phyloP scores from a whole-genome alignment of 345 rosid genomes.

The Jatropha curcas region DNA sequence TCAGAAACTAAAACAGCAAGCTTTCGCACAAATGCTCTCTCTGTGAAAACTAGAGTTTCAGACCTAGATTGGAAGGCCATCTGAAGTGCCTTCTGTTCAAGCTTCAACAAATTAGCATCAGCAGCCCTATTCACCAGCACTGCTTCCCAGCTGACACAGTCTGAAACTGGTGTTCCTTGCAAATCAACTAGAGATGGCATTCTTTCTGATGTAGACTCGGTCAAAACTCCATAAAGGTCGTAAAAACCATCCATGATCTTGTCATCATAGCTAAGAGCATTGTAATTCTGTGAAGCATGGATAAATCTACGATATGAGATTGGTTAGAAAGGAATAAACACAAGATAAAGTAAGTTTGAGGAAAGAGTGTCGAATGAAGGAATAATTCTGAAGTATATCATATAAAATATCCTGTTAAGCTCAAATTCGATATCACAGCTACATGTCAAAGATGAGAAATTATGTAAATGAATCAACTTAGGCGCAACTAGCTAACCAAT shows the following conservation, averaged over 20 bases:
- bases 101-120: conserved; percentile 71
- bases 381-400: background rate
- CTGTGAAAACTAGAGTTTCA: conserved; percentile 40
- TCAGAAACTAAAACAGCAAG: conserved; percentile 83
- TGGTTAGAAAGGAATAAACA: conserved; percentile 50
- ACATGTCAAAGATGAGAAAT: background rate
- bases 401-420: background rate
- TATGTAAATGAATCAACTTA: background rate
- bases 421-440: background rate
- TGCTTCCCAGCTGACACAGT: conserved; percentile 72
- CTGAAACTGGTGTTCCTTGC: conserved; percentile 71
- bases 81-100: conserved; percentile 76
- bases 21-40: conserved; percentile 52
- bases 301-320: conserved; percentile 61
- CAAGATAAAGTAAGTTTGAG: conserved; percentile 23
- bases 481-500: background rate
- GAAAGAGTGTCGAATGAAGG: conserved; percentile 5
- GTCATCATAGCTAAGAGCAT: conserved; percentile 93
- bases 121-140: conserved; percentile 76
- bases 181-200: conserved; percentile 90
- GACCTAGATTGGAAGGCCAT: conserved; percentile 63
- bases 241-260: conserved; percentile 95
- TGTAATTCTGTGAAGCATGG: conserved; percentile 79
- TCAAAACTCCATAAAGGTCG: conserved; percentile 72
- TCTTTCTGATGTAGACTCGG: conserved; percentile 52